Base-by-base conservation (phyloP, 352 stramenopile genomes). In the Phytophthora litchii region DNA sequence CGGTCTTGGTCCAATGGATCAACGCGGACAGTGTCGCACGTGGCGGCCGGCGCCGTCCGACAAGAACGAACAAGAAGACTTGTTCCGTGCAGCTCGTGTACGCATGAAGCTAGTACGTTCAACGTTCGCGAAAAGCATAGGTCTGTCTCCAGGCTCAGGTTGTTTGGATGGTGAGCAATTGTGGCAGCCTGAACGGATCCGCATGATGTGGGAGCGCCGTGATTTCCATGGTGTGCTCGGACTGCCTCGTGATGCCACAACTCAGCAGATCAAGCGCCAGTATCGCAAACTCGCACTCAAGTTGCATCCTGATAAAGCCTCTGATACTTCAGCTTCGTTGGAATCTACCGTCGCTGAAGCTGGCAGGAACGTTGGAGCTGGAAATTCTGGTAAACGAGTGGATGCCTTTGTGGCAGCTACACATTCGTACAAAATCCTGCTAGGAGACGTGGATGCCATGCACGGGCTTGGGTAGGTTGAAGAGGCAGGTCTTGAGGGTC, bases 251-350 rank as follows among this genome's bases (percentile, higher is more conserved):
- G 78, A 90, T 19, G 83, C 83, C 10, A 78, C 80, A 0, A 63
- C 61, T 11, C 76, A 90, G 53, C 71, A 87, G 57, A 88, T 94
- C 55, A 94, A 94, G 70, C 75, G 75, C 2, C 86, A 94, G 44
- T 94, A 92, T 46, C 83, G 86, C 16, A 92, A 91, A 53, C 71
- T 94, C n/a, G 86, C 85, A 49, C 67, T 94, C 31, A 92, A 92
- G 57, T 60, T 94, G 47, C 86, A 94, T 41, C 86, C 86, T 0
- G 86, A 94, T 70, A 94, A 94, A 63, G 70, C 63, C 4, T 64
- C 62, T 5, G 68, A 81, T 45, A 54, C 68, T 23, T 73, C 67
- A 31, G 59, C 63, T 1, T 69, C 70, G 10, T 51, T 76, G 44
- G 72, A 80, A 46, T 54, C 72, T 8, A 64, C 73, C 5, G 41